phyloP scores from a whole-genome alignment of 2,329 filamentous ascomycete species.

The Fusarium illudens region DNA sequence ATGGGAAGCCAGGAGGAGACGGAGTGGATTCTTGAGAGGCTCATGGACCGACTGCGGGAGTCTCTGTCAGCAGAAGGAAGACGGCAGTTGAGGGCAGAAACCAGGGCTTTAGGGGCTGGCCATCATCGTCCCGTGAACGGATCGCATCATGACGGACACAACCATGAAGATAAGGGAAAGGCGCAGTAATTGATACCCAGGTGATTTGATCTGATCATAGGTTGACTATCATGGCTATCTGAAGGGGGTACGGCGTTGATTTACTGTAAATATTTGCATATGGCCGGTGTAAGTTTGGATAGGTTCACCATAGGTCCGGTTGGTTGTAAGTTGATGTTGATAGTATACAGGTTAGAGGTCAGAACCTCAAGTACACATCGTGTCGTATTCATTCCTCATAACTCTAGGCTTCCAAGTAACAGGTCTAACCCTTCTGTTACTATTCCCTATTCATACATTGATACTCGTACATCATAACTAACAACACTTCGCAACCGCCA shows the following conservation, averaged over 20 bases:
- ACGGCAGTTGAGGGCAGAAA: conserved; percentile 15
- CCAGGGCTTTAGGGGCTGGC: conserved; percentile 11
- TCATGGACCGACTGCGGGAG: conserved; percentile 63
- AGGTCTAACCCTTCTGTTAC: background rate
- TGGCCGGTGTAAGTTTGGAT: background rate
- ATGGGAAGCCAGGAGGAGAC: conserved; percentile 74
- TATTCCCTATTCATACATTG: conserved; percentile 15
- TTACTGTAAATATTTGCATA: background rate
- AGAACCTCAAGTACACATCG: background rate
- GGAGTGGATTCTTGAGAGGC: conserved; percentile 75
- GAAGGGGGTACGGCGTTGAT: background rate
- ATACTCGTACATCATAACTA: background rate
- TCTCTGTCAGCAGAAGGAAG: conserved; percentile 39
- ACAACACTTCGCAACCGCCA: background rate
- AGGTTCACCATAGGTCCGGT: too few relatives aligned
- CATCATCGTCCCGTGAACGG: conserved; percentile 5
- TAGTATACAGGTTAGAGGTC: background rate
- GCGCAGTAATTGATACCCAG: conserved; percentile 6
- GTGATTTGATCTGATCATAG: background rate
- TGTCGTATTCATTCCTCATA: conserved; percentile 1
- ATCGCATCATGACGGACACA: background rate
- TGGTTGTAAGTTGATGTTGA: background rate
- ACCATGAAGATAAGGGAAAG: background rate
- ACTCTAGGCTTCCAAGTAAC: background rate
- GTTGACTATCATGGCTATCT: background rate